Percentiles rank a stretch among this genome's conserved stretches.
These are phyloP conservation scores for Solanum rostratum DNA, from an alignment of 257 asterid species.

Conservation along the genomic window DNA sequence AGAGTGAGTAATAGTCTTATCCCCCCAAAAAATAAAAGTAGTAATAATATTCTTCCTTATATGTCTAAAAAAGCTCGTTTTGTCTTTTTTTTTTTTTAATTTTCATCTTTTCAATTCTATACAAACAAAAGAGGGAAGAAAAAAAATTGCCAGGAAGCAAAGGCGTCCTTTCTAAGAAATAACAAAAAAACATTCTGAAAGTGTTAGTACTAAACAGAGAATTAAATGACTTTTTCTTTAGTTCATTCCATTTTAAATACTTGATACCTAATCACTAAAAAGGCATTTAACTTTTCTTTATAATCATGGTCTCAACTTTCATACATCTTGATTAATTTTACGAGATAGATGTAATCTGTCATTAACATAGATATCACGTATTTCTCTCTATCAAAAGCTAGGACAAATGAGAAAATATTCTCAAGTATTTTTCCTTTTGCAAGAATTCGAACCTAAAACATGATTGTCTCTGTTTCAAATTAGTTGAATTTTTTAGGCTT, in stretches of 20 bases:
- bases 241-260: not conserved
- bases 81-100: not conserved
- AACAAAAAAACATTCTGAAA: not conserved
- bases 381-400: not conserved
- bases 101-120: not conserved
- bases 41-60: not conserved
- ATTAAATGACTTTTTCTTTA: not conserved
- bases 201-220: not conserved
- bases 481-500: no score
- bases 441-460: not conserved
- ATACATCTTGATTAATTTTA: not conserved
- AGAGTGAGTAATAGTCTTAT: not conserved
- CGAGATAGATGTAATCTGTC: not conserved
- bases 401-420: not conserved
- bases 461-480: no score
- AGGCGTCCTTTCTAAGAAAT: not conserved
- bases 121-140: not conserved
- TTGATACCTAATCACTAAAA: not conserved
- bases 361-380: accelerated
- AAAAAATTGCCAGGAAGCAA: not conserved
- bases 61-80: not conserved
- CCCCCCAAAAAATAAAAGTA: not conserved
- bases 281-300: not conserved
- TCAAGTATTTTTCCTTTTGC: not conserved
- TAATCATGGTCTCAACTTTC: not conserved